Evolutionary conservation across 257 asterid species (phyloP), one percentile per base, ranked within the genome.

Genomic region (Solanum tarapatanum): DNA sequence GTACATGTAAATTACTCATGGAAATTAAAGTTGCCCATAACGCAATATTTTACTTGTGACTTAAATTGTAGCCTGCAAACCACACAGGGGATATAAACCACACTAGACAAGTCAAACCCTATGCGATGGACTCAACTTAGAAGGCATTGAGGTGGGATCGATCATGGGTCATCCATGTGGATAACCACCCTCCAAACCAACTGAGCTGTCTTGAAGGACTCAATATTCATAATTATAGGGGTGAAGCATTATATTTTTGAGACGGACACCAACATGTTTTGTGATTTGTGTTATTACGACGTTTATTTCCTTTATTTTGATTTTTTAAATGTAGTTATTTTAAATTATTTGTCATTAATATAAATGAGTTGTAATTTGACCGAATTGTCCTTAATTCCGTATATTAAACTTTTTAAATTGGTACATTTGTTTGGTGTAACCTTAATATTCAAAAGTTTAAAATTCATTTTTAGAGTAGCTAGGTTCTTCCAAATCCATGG

Each of bases 71-170:
- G 8, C 2, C 8, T 6, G 39, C 8, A 7, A 36, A 36, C 0
- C 39, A 36, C 8, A 7, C 8, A 1, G 2, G 8, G 36, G 8
- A 6, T 6, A 8, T 6, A 35, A 7, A 7, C 8, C 8, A 2
- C 39, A 36, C 37, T 35, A 35, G 37, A 8, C 8, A 35, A 35
- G 8, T 3, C 37, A 35, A 35, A 8, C 2, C 8, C 2, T 36
- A 36, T 7, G 8, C 2, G 2, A 7, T 0, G 1, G 39, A 7
- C 8, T 36, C 39, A 2, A 36, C 8, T 36, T 2, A 36, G 8
- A 41, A 11, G 12, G 3, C 14, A 11, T 11, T 41, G 14, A 1
- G 14, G 0, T 0, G 48, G 0, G 14, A 41, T 41, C 4, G 4
- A 41, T 41, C 1, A 4, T 8, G 12, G 48, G 0, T 10, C 14